Evolutionary conservation across 768 basidiomycete species (phyloP).

Genomic region (Lentinula edodes): DNA sequence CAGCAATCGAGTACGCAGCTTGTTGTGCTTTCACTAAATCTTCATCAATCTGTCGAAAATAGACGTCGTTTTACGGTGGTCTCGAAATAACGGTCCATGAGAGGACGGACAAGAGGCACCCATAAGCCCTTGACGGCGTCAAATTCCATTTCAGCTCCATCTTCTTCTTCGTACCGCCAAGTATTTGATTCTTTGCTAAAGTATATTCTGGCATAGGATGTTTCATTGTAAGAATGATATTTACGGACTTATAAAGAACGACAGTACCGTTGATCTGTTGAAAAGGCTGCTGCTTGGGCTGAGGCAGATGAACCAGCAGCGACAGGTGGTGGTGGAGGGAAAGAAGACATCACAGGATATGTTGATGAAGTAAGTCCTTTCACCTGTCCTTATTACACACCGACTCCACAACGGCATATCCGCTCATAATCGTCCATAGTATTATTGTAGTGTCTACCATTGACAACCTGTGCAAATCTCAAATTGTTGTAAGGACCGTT

Average conservation of each 20-base stretch:
- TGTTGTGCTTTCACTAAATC: slow-evolving; percentile 86
- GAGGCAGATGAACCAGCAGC: slow-evolving; percentile 50
- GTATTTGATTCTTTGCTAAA: slow-evolving; percentile 69
- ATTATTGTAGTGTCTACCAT: no score
- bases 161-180: slow-evolving; percentile 88
- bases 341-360: slow-evolving; percentile 19
- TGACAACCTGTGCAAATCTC: no score
- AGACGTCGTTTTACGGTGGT: not conserved
- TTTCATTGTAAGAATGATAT: not conserved
- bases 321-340: slow-evolving; percentile 41
- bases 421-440: no score
- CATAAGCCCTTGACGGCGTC: slow-evolving; percentile 70
- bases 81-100: not conserved
- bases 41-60: slow-evolving; percentile 66
- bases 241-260: not conserved
- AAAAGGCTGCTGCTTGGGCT: slow-evolving; percentile 63
- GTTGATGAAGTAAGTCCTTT: not conserved
- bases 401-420: no score
- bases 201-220: slow-evolving; percentile 46
- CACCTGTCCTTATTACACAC: no score
- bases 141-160: slow-evolving; percentile 89
- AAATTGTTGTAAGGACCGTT: no score
- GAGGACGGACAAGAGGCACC: slow-evolving; percentile 71
- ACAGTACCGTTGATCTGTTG: slow-evolving; percentile 67
- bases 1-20: slow-evolving; percentile 87